A percentile compares a stretch with the other conserved stretches of the same genome.
Evolutionary conservation across 805 yeast species (phyloP).

Genomic region (Groenewaldozyma tartarivorans): DNA sequence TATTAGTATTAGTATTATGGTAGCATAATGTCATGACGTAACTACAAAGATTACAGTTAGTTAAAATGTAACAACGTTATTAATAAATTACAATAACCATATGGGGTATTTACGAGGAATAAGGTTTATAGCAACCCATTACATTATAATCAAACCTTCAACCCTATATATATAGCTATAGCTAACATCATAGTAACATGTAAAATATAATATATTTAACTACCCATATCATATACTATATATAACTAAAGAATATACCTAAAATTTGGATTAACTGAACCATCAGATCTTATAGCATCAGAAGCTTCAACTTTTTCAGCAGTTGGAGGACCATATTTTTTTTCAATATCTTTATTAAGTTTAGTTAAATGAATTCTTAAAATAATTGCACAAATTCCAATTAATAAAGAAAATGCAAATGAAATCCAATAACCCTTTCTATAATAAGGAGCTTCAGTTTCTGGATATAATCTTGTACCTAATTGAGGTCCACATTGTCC

Average conservation of each 20-base stretch:
- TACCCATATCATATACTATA: too few species aligned
- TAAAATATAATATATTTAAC: too few species aligned
- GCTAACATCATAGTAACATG: too few species aligned
- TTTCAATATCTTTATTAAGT: slow-evolving; percentile 16
- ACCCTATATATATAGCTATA: too few species aligned
- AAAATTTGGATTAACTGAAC: background rate
- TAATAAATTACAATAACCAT: too few species aligned
- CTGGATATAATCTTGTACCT: slow-evolving; percentile 24
- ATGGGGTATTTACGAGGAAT: too few species aligned
- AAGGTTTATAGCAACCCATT: too few species aligned
- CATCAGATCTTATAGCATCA: background rate
- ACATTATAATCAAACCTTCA: too few species aligned
- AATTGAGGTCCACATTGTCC: slow-evolving; percentile 27
- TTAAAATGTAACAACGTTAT: too few species aligned
- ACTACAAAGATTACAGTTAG: too few species aligned
- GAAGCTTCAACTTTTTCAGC: background rate
- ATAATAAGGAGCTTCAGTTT: slow-evolving; percentile 18
- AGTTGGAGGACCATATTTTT: slow-evolving; percentile 8
- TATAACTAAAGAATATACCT: background rate
- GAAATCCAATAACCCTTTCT: slow-evolving; percentile 20
- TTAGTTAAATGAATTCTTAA: slow-evolving; percentile 8
- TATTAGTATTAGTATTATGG: too few species aligned
- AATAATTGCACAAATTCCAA: slow-evolving; percentile 11
- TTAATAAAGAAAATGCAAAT: slow-evolving; percentile 13
- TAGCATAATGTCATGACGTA: too few species aligned